A percentile compares a stretch with the other conserved stretches of the same genome.
phyloP scores from a whole-genome alignment of 225 moss, liverwort and hornwort genomes.

The Marchantia paleacea region DNA sequence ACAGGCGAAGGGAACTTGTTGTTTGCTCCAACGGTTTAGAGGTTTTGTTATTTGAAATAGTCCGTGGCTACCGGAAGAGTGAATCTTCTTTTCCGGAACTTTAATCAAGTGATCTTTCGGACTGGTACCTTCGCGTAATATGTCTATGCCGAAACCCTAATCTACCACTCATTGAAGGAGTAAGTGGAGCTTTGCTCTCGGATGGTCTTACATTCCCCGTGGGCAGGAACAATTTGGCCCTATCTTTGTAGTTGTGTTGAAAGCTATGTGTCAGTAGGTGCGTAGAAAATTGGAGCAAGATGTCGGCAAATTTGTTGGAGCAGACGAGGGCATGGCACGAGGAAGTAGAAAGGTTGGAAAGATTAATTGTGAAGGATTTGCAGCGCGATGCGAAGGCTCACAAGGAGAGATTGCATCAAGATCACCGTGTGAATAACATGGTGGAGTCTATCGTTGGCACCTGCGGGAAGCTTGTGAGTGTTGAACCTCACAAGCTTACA shows the following conservation, averaged over 20 bases:
- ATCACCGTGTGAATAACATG: slow-evolving; percentile 97
- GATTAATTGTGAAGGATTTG: slow-evolving; percentile 84
- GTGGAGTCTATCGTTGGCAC: slow-evolving; percentile 71
- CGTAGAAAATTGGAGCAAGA: slow-evolving; percentile 12
- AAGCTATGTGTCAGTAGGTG: neutral
- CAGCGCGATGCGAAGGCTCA: slow-evolving; percentile 91
- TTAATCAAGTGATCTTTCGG: too few relatives aligned
- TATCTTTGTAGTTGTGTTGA: neutral
- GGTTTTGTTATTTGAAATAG: too few relatives aligned
- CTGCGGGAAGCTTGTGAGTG: slow-evolving; percentile 71
- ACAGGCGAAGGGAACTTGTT: too few relatives aligned
- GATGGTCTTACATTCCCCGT: too few relatives aligned
- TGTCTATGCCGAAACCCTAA: too few relatives aligned
- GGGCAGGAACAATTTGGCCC: too few relatives aligned
- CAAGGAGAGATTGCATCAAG: slow-evolving; percentile 83
- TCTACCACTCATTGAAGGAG: too few relatives aligned
- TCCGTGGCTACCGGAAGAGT: too few relatives aligned
- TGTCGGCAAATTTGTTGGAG: slow-evolving; percentile 91
- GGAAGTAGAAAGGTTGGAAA: slow-evolving; percentile 80
- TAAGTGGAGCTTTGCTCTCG: too few relatives aligned
- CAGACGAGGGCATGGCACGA: slow-evolving; percentile 91
- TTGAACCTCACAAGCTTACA: neutral
- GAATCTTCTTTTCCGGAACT: too few relatives aligned
- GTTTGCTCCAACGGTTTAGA: too few relatives aligned
- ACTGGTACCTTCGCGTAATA: too few relatives aligned